Evolutionary conservation across 805 yeast species (phyloP), one percentile per base, ranked within the genome.

Genomic region (Saccharomycopsis synnaedendra): DNA sequence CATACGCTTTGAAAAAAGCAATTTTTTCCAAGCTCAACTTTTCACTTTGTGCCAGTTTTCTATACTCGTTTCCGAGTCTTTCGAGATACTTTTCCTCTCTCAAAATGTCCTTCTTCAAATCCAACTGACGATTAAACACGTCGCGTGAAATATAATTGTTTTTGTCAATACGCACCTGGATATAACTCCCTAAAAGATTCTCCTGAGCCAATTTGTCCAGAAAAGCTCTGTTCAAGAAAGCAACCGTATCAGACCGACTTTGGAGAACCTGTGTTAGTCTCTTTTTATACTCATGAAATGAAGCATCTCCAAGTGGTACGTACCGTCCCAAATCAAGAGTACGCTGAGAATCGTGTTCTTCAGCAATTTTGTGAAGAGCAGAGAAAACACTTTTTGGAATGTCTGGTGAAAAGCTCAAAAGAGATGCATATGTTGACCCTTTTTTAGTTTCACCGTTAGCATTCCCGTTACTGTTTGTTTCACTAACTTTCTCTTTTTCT

Each of bases 61-160:
- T 32, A 28, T 31, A 45, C 30, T 51, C 54, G 27, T 36, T 46
- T 11, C 37, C 31, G n/a, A 51, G 19, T 32, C 48, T 39, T 19
- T 51, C 54, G 32, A 43, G 28, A n/a, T 31, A 19, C 36, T 49
- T 48, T 38, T 51, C 54, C 34, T 46, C 47, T 32, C 42, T 46
- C 10, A 46, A 32, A 11, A 42, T 30, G 19, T 11, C 28, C 39
- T 49, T 49, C 30, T 49, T 39, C 8, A 48, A 32, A 11, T 49
- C 44, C 30, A 51, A 39, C 41, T 51, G 45, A 10, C 46, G 31
- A 7, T 37, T 43, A 34, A 46, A 48, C 10, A 51, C 11, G 30
- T 35, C 46, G 32, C 41, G 45, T 4, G 46, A 41, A 29, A 42
- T 39, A 28, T 10, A 43, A 35, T 49, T 45, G 34, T 51, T 51